Evolutionary conservation across 2,329 filamentous ascomycete species (phyloP).

Genomic region (Cytospora chrysosperma): DNA sequence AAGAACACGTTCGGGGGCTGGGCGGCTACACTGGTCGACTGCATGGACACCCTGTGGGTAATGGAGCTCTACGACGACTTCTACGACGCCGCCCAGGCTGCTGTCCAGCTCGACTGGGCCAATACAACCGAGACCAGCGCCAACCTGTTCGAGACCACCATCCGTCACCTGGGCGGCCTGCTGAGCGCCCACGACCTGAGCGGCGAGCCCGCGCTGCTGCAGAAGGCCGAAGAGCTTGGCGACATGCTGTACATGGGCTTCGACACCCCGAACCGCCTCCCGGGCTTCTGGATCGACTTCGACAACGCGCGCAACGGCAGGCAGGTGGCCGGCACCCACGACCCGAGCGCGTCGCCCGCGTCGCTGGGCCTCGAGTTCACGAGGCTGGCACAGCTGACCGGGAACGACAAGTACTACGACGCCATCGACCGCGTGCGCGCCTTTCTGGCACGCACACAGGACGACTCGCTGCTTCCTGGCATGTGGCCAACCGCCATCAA

Average conservation of each 20-base stretch:
- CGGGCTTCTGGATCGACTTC: slow-evolving; percentile 57
- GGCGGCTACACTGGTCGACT: slow-evolving; percentile 87
- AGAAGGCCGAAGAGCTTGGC: slow-evolving; percentile 76
- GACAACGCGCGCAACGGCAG: slow-evolving; percentile 36
- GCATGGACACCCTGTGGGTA: slow-evolving; percentile 82
- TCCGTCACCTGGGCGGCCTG: slow-evolving; percentile 86
- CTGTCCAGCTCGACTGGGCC: slow-evolving; percentile 76
- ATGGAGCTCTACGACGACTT: slow-evolving; percentile 79
- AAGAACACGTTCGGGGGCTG: slow-evolving; percentile 88
- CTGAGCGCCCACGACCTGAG: slow-evolving; percentile 85
- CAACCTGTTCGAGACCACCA: slow-evolving; percentile 87
- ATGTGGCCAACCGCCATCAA: slow-evolving; percentile 72
- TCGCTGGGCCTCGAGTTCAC: slow-evolving; percentile 72
- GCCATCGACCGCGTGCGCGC: slow-evolving; percentile 61
- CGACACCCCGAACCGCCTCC: slow-evolving; percentile 47
- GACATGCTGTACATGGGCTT: slow-evolving; percentile 70
- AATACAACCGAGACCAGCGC: slow-evolving; percentile 60
- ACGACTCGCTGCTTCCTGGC: slow-evolving; percentile 68
- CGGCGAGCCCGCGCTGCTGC: slow-evolving; percentile 65
- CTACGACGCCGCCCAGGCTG: slow-evolving; percentile 66
- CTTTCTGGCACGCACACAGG: slow-evolving; percentile 67
- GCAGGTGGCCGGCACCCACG: slow-evolving; percentile 36
- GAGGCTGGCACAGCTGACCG: slow-evolving; percentile 66
- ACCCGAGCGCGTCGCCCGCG: slow-evolving; percentile 44
- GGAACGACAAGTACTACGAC: slow-evolving; percentile 69